phyloP scores from a whole-genome alignment of 2,329 filamentous ascomycete species.

The Alternaria sp. region DNA sequence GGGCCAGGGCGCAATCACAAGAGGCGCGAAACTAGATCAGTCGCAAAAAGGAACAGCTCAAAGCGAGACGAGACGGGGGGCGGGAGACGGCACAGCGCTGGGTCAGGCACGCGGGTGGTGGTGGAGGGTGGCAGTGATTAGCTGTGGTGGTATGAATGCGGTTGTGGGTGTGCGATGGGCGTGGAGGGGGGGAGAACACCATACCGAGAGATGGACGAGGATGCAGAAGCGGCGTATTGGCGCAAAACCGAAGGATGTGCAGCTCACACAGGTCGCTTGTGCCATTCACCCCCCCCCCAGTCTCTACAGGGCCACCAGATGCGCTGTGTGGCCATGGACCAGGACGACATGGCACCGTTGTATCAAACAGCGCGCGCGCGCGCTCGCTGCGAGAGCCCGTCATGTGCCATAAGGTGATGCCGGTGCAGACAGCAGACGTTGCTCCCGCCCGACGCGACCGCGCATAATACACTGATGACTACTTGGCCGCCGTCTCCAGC shows the following conservation, averaged over 20 bases:
- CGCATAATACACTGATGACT: conserved; percentile 3
- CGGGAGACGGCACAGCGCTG: conserved; percentile 16
- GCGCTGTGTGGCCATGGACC: conserved; percentile 33
- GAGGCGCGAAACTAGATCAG: conserved; percentile 30
- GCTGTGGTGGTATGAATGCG: not conserved
- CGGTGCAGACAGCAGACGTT: conserved; percentile 37
- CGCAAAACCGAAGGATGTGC: conserved; percentile 30
- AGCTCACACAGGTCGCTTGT: conserved; percentile 35
- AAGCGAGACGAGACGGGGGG: conserved; percentile 20
- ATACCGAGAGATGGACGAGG: conserved; percentile 5
- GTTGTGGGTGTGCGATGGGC: not conserved
- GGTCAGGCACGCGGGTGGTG: conserved; percentile 14
- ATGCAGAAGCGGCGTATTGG: conserved; percentile 25
- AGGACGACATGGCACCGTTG: conserved; percentile 25
- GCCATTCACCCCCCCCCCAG: conserved; percentile 31
- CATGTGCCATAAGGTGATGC: conserved; percentile 20
- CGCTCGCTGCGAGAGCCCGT: conserved; percentile 11
- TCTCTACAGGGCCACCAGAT: conserved; percentile 28
- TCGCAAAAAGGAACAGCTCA: conserved; percentile 24
- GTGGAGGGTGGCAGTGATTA: not conserved
- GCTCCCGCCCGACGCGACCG: conserved; percentile 23
- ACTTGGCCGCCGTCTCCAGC: not conserved
- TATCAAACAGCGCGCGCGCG: conserved; percentile 26
- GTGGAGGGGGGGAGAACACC: conserved; percentile 5
- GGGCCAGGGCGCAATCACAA: conserved; percentile 36